Evolutionary conservation across 768 basidiomycete species (phyloP), one percentile per base, ranked within the genome.

Genomic region (Suillus weaverae): DNA sequence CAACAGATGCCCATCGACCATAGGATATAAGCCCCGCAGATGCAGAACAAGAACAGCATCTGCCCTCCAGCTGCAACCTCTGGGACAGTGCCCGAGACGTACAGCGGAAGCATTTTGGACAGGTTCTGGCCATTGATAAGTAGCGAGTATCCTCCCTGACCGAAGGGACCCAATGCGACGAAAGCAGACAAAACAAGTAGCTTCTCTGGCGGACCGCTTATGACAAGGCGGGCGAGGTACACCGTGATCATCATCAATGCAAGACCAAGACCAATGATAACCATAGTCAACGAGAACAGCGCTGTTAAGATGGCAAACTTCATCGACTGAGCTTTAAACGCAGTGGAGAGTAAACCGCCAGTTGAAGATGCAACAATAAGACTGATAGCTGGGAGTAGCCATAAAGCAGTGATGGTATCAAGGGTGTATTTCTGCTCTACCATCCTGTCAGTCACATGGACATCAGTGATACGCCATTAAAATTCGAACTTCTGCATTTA

Each of bases 1-100:
- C 85, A 86, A 46, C 81, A 80, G 60, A 85, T 75, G 1, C 84
- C 85, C 76, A 86, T 81, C n/a, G 83, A 81, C 83, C 84, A 86
- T 11, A 86, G 71, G 30, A 79, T 67, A 71, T 80, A 85, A 2
- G 84, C 81, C 7, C 73, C 74, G 70, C 80, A 80, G 68, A 85
- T 81, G 69, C 79, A 81, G 33, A 77, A 75, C 5, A 81, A 75
- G 70, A 79, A 80, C 35, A 84, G 68, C 56, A 81, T 76, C 60
- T 81, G 75, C 8, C 83, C 83, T 1, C 80, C 71, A 5, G 76
- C 68, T 22, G 70, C 62, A 14, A 72, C 68, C 57, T 75, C 71
- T 0, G 80, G 76, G 64, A 81, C 77, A 56, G 69, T 68, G 50
- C 70, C 68, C 18, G 68, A 65, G 54, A 68, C 54, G 43, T 81